Evolutionary conservation across 495 filamentous ascomycete species (phyloP).

Genomic region (Penicillium simplicissimum): DNA sequence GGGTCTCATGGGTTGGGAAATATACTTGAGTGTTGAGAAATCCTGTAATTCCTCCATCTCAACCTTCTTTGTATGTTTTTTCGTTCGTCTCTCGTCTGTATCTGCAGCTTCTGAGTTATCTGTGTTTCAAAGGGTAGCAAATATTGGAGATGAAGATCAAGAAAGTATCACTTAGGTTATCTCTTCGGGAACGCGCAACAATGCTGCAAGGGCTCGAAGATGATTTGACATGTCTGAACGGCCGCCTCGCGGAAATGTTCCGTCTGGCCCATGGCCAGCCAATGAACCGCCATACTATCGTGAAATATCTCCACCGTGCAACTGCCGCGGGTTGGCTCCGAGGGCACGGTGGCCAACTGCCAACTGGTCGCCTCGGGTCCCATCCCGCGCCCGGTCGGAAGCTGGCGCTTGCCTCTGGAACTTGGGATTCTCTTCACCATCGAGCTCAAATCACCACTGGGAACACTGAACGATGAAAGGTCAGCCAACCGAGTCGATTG

Average conservation of each 20-base stretch:
- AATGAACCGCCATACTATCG: not conserved
- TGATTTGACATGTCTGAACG: not conserved
- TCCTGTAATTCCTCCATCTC: no score
- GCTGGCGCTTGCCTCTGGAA: not conserved
- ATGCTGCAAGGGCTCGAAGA: not conserved
- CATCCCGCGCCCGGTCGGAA: not conserved
- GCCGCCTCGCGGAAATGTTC: not conserved
- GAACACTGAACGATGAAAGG: not conserved
- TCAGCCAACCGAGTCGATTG: not conserved
- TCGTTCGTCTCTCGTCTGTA: no score
- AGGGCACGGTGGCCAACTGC: not conserved
- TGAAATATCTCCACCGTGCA: not conserved
- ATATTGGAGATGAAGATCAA: no score
- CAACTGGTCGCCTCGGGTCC: not conserved
- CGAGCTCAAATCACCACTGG: not conserved
- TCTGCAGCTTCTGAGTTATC: no score
- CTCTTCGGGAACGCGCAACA: not conserved
- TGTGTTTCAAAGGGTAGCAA: no score
- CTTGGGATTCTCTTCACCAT: not conserved
- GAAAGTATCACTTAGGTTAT: no score
- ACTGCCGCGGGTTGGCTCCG: not conserved
- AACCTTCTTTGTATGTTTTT: no score
- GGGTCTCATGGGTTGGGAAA: no score
- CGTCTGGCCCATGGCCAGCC: not conserved
- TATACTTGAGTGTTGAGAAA: no score